Evolutionary conservation across 163 green algal genomes (phyloP).

Genomic region (Scenedesmus sp.): DNA sequence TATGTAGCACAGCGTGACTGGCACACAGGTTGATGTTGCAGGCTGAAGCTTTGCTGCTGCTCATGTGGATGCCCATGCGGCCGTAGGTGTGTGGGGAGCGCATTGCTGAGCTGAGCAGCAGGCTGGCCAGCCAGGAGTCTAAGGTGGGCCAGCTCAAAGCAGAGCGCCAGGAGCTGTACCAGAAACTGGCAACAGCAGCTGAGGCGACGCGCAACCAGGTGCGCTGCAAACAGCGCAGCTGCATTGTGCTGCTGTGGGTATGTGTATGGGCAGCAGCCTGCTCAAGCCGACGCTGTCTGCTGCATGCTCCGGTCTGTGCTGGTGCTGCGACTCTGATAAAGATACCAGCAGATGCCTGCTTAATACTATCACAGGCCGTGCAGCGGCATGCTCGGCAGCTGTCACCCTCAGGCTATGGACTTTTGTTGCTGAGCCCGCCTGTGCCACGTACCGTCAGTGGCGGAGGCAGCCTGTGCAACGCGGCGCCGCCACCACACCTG

Average conservation of each 20-base stretch:
- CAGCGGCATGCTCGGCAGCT: no score
- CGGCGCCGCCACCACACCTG: no score
- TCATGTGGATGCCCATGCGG: neutral
- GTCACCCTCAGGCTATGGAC: no score
- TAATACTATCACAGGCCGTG: no score
- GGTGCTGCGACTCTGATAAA: neutral
- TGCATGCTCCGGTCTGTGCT: neutral
- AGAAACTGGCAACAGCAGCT: constrained; percentile 20
- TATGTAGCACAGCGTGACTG: no score
- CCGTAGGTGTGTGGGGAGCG: constrained; percentile 15
- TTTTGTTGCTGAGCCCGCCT: neutral
- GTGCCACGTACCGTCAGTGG: neutral
- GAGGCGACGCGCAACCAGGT: neutral
- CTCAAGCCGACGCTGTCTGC: neutral
- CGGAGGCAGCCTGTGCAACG: no score
- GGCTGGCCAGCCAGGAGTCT: constrained; percentile 60
- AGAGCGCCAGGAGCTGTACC: constrained; percentile 56
- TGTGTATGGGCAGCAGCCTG: neutral
- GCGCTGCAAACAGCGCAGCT: neutral
- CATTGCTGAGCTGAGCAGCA: constrained; percentile 9
- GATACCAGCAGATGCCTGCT: no score
- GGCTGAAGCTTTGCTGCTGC: neutral
- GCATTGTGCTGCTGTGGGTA: neutral
- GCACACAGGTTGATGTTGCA: no score
- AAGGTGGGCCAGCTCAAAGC: constrained; percentile 62